phyloP scores from a whole-genome alignment of 2,329 filamentous ascomycete species.

The Aspergillus ibericus region DNA sequence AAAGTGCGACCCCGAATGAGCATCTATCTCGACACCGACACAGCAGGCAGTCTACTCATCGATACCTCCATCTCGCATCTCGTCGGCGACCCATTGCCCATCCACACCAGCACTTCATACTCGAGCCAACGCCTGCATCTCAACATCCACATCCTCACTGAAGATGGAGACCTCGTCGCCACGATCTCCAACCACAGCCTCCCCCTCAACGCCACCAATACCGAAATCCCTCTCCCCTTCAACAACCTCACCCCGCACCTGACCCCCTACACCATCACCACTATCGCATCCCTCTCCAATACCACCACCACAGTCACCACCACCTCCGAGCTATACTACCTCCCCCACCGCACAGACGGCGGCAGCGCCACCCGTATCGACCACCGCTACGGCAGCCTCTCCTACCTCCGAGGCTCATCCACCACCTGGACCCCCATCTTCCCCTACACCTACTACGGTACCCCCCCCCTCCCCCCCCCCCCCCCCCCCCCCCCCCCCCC shows the following conservation, averaged over 20 bases:
- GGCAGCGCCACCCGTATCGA: constrained; percentile 6
- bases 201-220: background rate
- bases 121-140: background rate
- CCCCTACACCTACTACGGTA: constrained; percentile 7
- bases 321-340: background rate
- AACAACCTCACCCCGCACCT: background rate
- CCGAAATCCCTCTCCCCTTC: background rate
- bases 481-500: background rate
- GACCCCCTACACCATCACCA: background rate
- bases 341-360: background rate
- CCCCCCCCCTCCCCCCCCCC: background rate
- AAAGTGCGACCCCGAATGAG: constrained; percentile 2
- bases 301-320: background rate
- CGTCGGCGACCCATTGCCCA: background rate
- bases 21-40: constrained; percentile 1
- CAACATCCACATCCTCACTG: background rate
- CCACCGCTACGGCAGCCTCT: background rate
- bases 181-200: background rate
- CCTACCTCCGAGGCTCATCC: background rate
- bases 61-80: background rate
- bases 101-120: background rate
- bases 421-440: background rate
- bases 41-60: background rate
- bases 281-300: background rate
- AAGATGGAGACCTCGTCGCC: background rate